Evolutionary conservation across 768 basidiomycete genomes (phyloP), one percentile per base, ranked within the genome.

Genomic region (Lactifluus volemus): DNA sequence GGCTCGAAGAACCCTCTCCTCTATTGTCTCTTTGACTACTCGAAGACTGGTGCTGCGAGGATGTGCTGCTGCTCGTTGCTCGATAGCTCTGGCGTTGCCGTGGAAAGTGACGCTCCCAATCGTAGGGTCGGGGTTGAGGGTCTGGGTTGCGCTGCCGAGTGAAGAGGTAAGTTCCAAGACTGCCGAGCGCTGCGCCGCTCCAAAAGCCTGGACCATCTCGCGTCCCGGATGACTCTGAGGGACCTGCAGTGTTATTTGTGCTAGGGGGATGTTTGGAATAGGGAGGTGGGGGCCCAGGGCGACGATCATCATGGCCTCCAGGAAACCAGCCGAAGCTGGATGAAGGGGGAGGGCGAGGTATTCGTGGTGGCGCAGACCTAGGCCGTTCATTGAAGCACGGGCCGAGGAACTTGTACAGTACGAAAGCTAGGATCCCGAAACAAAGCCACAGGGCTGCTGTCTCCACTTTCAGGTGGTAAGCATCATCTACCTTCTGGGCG

Each of bases 121-220:
- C 84, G 65, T 81, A 86, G 65, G 67, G 65, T 64, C 70, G 71
- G 68, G 57, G 68, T 68, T 49, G 70, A 68, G 32, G 67, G 67
- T 47, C 71, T 36, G 53, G 63, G 61, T 56, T 63, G 60, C 63
- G 67, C 47, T 60, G 63, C 21, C 67, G 55, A 61, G 66, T 85
- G 72, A 78, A 75, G 2, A 84, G 67, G 63, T 81, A 81, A 30
- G 83, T 80, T 2, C 84, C 87, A 2, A 88, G 70, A 29, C 85
- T 86, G 7, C 91, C 94, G 1, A 88, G 67, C 0, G 83, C 81
- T 7, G 89, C 83, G 3, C 93, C 93, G 1, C 88, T 86, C 88
- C 86, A 94, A 70, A 96, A 94, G 3, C 92, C 92, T 11, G 88
- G 86, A 45, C 29, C 47, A 21, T 29, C 44, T 30, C 19, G 49